A percentile compares a stretch with the other conserved stretches of the same genome.
Conservation (phyloP, 129 eudicot genomes). For the Erigeron canadensis region DNA sequence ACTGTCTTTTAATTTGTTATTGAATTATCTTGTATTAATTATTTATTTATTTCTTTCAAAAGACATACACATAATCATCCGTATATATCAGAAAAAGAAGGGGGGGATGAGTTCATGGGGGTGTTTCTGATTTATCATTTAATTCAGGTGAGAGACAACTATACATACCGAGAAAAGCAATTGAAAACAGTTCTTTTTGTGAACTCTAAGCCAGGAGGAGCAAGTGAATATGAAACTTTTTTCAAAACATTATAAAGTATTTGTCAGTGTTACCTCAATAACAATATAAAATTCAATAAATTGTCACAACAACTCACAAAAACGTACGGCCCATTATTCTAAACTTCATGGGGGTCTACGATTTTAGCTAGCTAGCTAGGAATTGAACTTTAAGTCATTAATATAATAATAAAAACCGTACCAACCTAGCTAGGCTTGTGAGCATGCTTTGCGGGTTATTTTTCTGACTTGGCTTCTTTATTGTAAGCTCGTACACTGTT, state of each 20-base stretch:
- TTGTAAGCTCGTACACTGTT: conserved; percentile 20
- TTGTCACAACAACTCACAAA: no score
- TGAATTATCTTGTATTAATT: no score
- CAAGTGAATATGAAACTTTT: conserved; percentile 34
- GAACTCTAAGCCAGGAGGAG: conserved; percentile 31
- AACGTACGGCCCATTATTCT: not conserved
- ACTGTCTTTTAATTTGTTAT: no score
- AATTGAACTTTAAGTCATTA: conserved; percentile 20
- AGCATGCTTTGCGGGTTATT: conserved; percentile 43
- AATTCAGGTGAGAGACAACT: conserved; percentile 6
- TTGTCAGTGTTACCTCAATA: conserved; percentile 27
- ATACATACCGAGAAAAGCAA: conserved; percentile 13
- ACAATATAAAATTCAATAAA: not conserved
- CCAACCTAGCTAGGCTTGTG: conserved; percentile 14
- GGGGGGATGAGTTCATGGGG: not conserved
- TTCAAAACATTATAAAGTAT: conserved; percentile 24
- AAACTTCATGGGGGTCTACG: conserved; percentile 16
- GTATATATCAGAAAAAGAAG: no score
- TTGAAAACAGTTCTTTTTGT: conserved; percentile 21
- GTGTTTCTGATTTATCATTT: not conserved
- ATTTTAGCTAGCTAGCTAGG: conserved; percentile 17
- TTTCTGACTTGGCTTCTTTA: conserved; percentile 1
- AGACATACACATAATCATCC: no score
- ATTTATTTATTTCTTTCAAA: no score
- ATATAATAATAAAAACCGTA: not conserved